Evolutionary conservation across 495 filamentous ascomycete genomes (phyloP).

Genomic region (Talaromyces wortmannii): DNA sequence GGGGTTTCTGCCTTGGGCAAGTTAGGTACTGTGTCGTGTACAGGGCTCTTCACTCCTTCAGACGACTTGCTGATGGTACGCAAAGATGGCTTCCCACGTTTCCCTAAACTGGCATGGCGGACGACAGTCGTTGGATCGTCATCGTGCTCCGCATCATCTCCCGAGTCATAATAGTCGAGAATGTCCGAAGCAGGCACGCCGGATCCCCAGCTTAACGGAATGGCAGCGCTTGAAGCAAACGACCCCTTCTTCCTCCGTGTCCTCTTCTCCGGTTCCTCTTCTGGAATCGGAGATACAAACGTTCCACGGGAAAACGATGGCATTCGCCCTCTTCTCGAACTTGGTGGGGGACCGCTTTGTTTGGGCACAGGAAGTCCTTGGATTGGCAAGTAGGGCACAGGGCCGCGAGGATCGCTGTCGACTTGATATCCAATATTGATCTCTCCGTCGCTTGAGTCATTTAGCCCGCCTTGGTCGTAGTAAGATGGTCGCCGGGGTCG

Average conservation of each 20-base stretch:
- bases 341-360: constrained; percentile 39
- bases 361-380: constrained; percentile 1
- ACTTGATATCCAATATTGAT: constrained; percentile 3
- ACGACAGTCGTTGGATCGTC: constrained; percentile 60
- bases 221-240: constrained; percentile 74
- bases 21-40: neutral
- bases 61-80: constrained; percentile 42
- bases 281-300: constrained; percentile 81
- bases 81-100: constrained; percentile 64
- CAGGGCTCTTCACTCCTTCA: neutral
- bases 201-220: constrained; percentile 65
- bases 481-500: too few species aligned
- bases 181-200: constrained; percentile 44
- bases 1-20: neutral
- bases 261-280: constrained; percentile 58
- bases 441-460: constrained; percentile 10
- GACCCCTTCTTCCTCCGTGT: constrained; percentile 50
- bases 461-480: constrained; percentile 9
- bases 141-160: constrained; percentile 38
- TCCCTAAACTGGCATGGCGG: constrained; percentile 71
- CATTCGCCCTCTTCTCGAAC: constrained; percentile 62
- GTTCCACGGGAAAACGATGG: constrained; percentile 66
- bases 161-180: constrained; percentile 30
- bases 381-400: constrained; percentile 2
- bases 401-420: constrained; percentile 1